These are phyloP conservation scores for Alternaria ethzedia DNA, from an alignment of 2,329 filamentous ascomycete genomes.

Conservation along the genomic window DNA sequence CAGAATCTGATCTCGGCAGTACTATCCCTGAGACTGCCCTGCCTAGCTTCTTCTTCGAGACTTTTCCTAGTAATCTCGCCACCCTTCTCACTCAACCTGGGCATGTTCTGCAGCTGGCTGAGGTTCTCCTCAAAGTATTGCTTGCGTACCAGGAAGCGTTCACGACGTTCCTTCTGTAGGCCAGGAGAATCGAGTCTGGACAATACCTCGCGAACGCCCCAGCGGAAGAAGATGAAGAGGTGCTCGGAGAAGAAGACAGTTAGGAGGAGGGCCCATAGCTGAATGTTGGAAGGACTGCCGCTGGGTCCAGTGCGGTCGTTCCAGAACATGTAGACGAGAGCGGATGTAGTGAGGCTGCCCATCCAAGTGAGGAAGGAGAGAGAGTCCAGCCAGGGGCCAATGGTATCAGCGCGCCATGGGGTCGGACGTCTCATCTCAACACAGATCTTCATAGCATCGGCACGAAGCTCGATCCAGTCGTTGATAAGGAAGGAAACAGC, in stretches of 20 bases:
- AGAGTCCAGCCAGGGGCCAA: constrained; percentile 88
- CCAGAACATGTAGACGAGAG: constrained; percentile 88
- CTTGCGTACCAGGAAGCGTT: constrained; percentile 82
- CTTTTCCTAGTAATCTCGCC: constrained; percentile 68
- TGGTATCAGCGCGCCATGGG: constrained; percentile 89
- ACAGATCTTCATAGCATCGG: constrained; percentile 93
- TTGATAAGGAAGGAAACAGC: constrained; percentile 88
- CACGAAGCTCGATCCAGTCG: constrained; percentile 94
- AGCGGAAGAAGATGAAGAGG: constrained; percentile 79
- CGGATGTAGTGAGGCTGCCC: constrained; percentile 84
- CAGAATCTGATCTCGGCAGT: constrained; percentile 60
- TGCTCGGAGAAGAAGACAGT: constrained; percentile 88
- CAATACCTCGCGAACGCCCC: constrained; percentile 74
- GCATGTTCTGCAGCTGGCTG: constrained; percentile 58
- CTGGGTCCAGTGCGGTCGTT: constrained; percentile 69
- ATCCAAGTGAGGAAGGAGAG: constrained; percentile 93
- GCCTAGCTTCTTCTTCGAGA: constrained; percentile 65
- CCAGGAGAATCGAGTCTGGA: constrained; percentile 84
- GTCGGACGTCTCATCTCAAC: constrained; percentile 86
- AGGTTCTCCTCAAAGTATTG: constrained; percentile 77
- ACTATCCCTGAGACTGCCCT: constrained; percentile 49
- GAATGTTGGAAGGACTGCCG: constrained; percentile 73
- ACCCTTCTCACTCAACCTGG: constrained; percentile 51
- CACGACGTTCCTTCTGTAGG: constrained; percentile 80
- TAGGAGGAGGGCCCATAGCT: constrained; percentile 79